Percentiles rank a stretch among this genome's conserved stretches.
Conservation (phyloP, 2,329 filamentous ascomycete genomes). For the Colletotrichum sp. region DNA sequence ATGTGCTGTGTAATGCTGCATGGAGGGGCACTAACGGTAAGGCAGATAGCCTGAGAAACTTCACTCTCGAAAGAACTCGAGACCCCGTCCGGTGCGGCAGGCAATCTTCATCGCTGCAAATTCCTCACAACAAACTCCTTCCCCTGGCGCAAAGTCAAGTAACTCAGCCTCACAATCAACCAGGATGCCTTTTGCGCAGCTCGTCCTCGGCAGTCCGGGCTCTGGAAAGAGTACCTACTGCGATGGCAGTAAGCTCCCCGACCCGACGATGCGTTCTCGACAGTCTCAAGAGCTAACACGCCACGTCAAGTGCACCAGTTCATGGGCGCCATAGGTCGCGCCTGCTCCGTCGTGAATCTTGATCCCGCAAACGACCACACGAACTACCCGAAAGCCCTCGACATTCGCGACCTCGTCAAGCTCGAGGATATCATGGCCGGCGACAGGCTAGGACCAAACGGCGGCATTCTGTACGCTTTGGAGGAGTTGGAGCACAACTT, state of each 20-base stretch:
- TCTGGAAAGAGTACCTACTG: constrained; percentile 98
- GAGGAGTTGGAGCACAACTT: constrained; percentile 95
- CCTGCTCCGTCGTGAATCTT: constrained; percentile 94
- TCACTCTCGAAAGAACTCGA: background rate
- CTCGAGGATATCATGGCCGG: constrained; percentile 95
- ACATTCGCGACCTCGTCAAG: constrained; percentile 87
- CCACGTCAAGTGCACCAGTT: constrained; percentile 82
- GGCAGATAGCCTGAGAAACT: background rate
- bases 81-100: background rate
- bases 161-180: background rate
- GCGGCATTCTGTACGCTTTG: constrained; percentile 88
- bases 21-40: constrained; percentile 8
- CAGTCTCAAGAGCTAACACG: background rate
- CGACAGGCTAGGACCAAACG: constrained; percentile 89
- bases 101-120: background rate
- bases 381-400: constrained; percentile 85
- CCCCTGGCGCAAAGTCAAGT: background rate
- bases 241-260: constrained; percentile 77
- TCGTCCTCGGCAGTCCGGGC: constrained; percentile 92
- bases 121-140: background rate
- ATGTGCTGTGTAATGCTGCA: background rate
- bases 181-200: constrained; percentile 70
- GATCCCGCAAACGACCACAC: constrained; percentile 96
- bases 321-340: constrained; percentile 91
- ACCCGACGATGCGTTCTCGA: background rate